A percentile compares a stretch with the other conserved stretches of the same genome.
Evolutionary conservation across 768 basidiomycete species (phyloP).

Genomic region (Phaeolepiota aurea): DNA sequence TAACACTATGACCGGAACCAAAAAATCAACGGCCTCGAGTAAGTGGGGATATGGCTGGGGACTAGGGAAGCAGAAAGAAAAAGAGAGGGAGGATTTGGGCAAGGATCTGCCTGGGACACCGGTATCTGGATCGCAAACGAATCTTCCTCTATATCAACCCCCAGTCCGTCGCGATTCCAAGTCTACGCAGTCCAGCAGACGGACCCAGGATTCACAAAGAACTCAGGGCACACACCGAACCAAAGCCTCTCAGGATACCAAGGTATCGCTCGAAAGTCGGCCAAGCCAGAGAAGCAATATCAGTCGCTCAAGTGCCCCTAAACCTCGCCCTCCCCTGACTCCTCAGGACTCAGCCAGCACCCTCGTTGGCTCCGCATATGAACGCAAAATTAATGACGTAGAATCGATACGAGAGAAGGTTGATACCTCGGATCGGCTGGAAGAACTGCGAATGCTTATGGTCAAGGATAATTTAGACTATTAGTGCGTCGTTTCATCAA

Average conservation of each 20-base stretch:
- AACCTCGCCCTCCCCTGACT: conserved; percentile 24
- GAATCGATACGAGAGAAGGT: conserved; percentile 43
- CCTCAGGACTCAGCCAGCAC: conserved; percentile 65
- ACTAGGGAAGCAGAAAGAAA: conserved; percentile 40
- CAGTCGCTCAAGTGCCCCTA: conserved; percentile 24
- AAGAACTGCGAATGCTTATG: conserved; percentile 61
- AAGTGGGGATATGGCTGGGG: conserved; percentile 74
- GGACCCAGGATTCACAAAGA: conserved; percentile 17
- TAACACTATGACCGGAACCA: conserved; percentile 52
- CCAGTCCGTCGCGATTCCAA: conserved; percentile 20
- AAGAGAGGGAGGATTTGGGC: conserved; percentile 15
- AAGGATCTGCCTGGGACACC: conserved; percentile 15
- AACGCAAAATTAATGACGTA: conserved; percentile 61
- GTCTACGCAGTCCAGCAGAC: conserved; percentile 25
- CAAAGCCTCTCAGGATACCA: conserved; percentile 21
- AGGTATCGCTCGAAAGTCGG: conserved; percentile 14
- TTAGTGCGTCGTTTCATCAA: conserved; percentile 44
- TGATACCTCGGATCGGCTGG: conserved; percentile 54
- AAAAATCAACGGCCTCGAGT: conserved; percentile 35
- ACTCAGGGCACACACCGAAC: conserved; percentile 22
- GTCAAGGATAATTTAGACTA: conserved; percentile 60
- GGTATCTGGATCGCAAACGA: conserved; percentile 17
- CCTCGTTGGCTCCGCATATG: conserved; percentile 64
- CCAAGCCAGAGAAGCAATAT: conserved; percentile 18
- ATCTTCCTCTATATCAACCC: conserved; percentile 31